Percentiles rank a stretch among this genome's conserved stretches.
Evolutionary conservation across 2,329 filamentous ascomycete genomes (phyloP).

Genomic region (Pyrenophora tritici-repentis): DNA sequence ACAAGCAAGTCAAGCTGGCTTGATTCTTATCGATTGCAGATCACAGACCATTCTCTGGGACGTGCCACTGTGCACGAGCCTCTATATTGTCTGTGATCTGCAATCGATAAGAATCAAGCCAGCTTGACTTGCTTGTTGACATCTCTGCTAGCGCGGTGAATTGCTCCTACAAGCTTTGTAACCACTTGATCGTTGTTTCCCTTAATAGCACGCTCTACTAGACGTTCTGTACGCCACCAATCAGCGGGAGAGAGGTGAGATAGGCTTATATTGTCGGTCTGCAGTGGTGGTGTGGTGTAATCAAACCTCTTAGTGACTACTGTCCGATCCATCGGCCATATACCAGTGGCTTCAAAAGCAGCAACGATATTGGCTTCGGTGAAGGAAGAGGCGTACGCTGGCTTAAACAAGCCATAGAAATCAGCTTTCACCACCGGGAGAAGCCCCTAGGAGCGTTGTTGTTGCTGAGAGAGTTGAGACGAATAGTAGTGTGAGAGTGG

Average conservation of each 20-base stretch:
- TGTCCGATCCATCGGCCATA: no score
- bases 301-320: no score
- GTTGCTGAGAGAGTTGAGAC: neutral
- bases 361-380: neutral
- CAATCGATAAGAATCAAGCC: no score
- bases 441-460: slow-evolving; percentile 2
- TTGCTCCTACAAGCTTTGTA: slow-evolving; percentile 3
- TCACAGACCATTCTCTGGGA: no score
- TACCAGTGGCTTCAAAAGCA: no score
- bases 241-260: slow-evolving; percentile 4
- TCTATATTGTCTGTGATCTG: no score
- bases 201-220: neutral
- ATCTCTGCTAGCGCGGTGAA: slow-evolving; percentile 1
- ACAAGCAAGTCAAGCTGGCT: no score
- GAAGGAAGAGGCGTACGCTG: neutral
- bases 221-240: neutral
- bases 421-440: neutral
- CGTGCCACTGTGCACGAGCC: no score
- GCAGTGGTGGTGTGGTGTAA: neutral
- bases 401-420: slow-evolving; percentile 3
- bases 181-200: neutral
- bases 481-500: neutral
- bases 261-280: neutral
- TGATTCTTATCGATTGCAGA: no score
- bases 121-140: no score